phyloP scores from a whole-genome alignment of 1,284 basidiomycete genomes.

The Lentinula novae-zelandiae region DNA sequence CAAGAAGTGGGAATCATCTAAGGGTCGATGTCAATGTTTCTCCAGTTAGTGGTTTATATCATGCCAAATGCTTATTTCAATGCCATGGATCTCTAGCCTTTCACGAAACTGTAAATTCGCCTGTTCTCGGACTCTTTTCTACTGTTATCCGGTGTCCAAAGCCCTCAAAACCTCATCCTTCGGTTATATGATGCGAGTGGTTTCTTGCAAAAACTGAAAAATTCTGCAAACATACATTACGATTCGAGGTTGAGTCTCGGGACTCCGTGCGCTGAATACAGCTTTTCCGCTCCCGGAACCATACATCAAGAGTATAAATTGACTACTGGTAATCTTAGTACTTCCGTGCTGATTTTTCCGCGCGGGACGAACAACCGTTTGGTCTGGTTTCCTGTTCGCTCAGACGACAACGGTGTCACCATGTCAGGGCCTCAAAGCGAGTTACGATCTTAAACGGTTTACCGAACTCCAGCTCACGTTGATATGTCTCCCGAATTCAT shows the following conservation, averaged over 20 bases:
- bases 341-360: not conserved
- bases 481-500: constrained; percentile 30
- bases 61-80: not conserved
- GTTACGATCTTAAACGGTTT: constrained; percentile 16
- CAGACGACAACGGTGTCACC: not conserved
- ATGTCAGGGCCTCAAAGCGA: not conserved
- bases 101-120: constrained; percentile 1
- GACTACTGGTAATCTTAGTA: not conserved
- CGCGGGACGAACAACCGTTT: not conserved
- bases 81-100: not conserved
- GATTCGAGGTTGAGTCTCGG: not conserved
- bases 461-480: constrained; percentile 24
- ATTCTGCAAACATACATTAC: too few relatives aligned
- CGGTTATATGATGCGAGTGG: not conserved
- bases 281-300: not conserved
- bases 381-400: constrained; percentile 5
- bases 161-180: not conserved
- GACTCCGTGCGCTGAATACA: not conserved
- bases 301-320: not conserved
- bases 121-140: constrained; percentile 4
- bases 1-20: constrained; percentile 24
- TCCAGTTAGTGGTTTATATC: constrained; percentile 23
- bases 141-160: not conserved
- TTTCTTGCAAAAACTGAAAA: not conserved
- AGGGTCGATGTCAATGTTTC: constrained; percentile 28